Evolutionary conservation across 179 eudicot genomes (phyloP).

Genomic region (Nepenthes alata): DNA sequence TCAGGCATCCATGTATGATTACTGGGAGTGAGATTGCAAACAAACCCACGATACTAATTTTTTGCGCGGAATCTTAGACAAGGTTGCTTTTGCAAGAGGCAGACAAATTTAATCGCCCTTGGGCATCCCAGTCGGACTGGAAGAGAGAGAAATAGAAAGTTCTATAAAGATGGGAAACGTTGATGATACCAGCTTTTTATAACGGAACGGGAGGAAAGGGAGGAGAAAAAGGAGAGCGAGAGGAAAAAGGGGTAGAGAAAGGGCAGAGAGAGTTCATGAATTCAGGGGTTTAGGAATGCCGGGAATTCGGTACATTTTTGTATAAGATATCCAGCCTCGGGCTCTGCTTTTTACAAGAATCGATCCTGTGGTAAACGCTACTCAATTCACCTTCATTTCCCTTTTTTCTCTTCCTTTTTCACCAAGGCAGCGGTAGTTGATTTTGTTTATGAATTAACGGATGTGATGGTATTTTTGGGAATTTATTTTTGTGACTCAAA

Average conservation of each 20-base stretch:
- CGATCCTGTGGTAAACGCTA: conserved; percentile 41
- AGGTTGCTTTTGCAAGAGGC: too few species aligned
- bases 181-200: neutral
- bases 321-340: too few species aligned
- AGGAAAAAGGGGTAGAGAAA: neutral
- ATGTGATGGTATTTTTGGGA: neutral
- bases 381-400: neutral
- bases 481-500: neutral
- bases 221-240: conserved; percentile 4
- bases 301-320: conserved; percentile 20
- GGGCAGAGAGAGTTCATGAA: too few species aligned
- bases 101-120: too few species aligned
- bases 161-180: too few species aligned
- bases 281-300: conserved; percentile 16
- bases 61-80: too few species aligned
- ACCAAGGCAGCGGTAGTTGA: neutral
- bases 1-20: too few species aligned
- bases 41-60: too few species aligned
- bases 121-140: too few species aligned
- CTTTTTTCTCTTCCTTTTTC: neutral
- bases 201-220: conserved; percentile 2
- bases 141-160: too few species aligned
- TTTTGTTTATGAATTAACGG: neutral
- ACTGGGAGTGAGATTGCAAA: too few species aligned
- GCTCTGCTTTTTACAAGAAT: conserved; percentile 17